These are phyloP conservation scores for Thielaviopsis cerberus DNA, from an alignment of 2,329 filamentous ascomycete species.

Conservation along the genomic window DNA sequence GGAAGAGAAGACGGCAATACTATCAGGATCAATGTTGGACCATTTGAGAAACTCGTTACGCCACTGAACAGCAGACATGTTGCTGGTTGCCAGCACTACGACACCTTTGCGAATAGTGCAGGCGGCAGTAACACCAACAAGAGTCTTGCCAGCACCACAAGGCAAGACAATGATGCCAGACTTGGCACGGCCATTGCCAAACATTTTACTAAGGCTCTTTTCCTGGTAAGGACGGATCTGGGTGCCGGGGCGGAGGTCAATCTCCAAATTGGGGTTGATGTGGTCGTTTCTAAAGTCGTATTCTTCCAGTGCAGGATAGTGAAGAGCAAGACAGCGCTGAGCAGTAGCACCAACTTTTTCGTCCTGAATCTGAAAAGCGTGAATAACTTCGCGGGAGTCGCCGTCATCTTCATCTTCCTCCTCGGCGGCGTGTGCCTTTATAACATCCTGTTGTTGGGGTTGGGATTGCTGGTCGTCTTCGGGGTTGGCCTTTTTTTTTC, in stretches of 20 bases:
- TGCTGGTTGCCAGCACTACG: conserved; percentile 87
- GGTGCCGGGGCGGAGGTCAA: conserved; percentile 74
- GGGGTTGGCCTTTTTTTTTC: conserved; percentile 1
- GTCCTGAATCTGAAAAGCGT: conserved; percentile 80
- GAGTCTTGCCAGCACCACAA: conserved; percentile 88
- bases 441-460: neutral
- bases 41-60: conserved; percentile 90
- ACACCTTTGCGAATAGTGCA: conserved; percentile 96
- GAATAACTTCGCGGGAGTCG: conserved; percentile 70
- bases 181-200: conserved; percentile 90
- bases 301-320: conserved; percentile 78
- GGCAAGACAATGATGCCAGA: conserved; percentile 94
- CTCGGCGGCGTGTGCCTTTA: neutral
- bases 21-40: conserved; percentile 85
- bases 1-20: conserved; percentile 87
- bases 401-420: conserved; percentile 74
- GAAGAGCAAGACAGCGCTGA: conserved; percentile 72
- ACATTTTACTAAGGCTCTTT: conserved; percentile 97
- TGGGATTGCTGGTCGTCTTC: conserved; percentile 3
- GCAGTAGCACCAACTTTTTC: conserved; percentile 70
- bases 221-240: conserved; percentile 92
- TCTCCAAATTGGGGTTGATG: conserved; percentile 76
- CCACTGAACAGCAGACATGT: conserved; percentile 97
- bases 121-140: conserved; percentile 94
- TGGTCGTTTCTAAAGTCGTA: conserved; percentile 93